Base-by-base conservation (phyloP, 2,329 filamentous ascomycete species). In the Sporothrix brasiliensis region DNA sequence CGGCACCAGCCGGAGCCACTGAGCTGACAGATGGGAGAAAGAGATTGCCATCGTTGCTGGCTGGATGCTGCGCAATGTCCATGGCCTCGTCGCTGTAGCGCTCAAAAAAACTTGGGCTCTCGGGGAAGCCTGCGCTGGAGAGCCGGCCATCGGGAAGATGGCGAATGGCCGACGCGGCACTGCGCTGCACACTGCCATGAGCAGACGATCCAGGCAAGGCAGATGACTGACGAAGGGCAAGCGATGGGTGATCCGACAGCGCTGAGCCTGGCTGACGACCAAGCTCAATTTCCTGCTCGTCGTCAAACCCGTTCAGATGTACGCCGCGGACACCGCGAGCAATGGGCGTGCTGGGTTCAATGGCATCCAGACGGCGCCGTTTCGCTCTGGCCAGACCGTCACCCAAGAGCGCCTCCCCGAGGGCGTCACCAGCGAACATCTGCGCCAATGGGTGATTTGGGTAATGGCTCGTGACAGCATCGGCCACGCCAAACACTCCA, bases 231-330 rank as follows among this genome's bases (percentile, higher is more conserved):
- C 83, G 83, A 72, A 86, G 87, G 4, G 85, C 85, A 76, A 74
- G 73, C 5, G 73, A 74, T 0, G 84, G 77, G 19, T 89, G 86
- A 71, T 96, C 91, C 4, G 88, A 87, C 68, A 95, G 84, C 9
- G 87, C 86, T 0, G 87, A 84, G 0, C 83, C 86, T 0, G 87
- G 90, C 54, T 92, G 87, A 79, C 92, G 88, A 24, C 89, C 91
- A 30, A 92, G 79, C 78, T 96, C 93, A 24, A 78, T 61, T 3
- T 71, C 74, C 3, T 76, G 73, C 0, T 77, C 78, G 49, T 77
- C 77, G 9, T 77, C 77, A 4, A 73, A 27, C 16, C 72, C 72
- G 6, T 30, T 16, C 53, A 50, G 10, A 14, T 14, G 44, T 2
- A 65, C 27, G 7, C 60, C 21, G 0, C 44, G 53, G 5, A 4